A percentile compares a stretch with the other conserved stretches of the same genome.
These are phyloP conservation scores for Aspergillus biplanus DNA, from an alignment of 495 filamentous ascomycete species.

Conservation along the genomic window DNA sequence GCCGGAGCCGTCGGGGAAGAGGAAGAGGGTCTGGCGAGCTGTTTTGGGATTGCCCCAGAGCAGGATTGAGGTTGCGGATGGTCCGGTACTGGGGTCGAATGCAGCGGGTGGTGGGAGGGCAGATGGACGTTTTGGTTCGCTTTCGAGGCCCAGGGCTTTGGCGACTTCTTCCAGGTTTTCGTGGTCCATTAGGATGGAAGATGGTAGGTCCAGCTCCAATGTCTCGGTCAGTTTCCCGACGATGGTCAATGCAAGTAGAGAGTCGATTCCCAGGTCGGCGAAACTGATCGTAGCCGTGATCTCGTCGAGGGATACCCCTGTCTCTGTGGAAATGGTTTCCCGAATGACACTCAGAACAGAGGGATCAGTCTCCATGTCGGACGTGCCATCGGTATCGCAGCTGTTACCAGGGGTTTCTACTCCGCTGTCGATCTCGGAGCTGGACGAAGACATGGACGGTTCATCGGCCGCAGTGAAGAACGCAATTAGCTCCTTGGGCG, in stretches of 20 bases:
- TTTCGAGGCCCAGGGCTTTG: conserved; percentile 1
- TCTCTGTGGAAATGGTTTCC: conserved; percentile 49
- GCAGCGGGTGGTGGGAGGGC: neutral
- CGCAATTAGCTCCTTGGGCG: conserved; percentile 52
- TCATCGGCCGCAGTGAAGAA: neutral
- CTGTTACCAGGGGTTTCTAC: neutral
- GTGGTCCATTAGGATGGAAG: conserved; percentile 54
- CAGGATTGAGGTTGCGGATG: conserved; percentile 22
- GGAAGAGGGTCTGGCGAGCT: conserved; percentile 32
- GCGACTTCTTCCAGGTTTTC: conserved; percentile 43
- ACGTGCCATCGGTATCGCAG: neutral
- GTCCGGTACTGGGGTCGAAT: neutral
- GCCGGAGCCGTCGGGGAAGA: conserved; percentile 40
- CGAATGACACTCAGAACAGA: neutral
- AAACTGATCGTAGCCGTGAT: conserved; percentile 38
- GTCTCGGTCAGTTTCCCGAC: conserved; percentile 42
- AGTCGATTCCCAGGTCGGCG: conserved; percentile 54
- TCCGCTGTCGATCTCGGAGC: neutral
- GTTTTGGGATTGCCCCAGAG: conserved; percentile 34
- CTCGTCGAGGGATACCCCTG: conserved; percentile 43
- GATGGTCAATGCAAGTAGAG: conserved; percentile 50
- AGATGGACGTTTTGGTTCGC: neutral
- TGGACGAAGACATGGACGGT: neutral
- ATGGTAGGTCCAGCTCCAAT: conserved; percentile 39
- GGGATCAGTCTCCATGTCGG: neutral